Conservation (phyloP, 2,329 filamentous ascomycete species). For the Verticillium klebahnii region DNA sequence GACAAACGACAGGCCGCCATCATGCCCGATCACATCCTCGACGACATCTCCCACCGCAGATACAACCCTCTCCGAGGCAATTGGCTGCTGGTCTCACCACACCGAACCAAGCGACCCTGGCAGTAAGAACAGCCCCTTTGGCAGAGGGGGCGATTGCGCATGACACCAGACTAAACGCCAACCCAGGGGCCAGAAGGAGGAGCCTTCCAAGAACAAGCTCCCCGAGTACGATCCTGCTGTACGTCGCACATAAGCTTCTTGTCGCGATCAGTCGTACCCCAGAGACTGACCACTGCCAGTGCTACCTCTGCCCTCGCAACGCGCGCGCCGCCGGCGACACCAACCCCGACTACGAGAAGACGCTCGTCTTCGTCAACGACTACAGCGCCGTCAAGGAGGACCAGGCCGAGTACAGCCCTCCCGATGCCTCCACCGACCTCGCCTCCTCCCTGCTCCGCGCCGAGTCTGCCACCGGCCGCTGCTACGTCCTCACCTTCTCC, state of each 20-base stretch:
- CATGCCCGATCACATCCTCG: slow-evolving; percentile 74
- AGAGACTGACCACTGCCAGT: slow-evolving; percentile 43
- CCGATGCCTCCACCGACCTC: slow-evolving; percentile 45
- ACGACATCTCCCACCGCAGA: slow-evolving; percentile 94
- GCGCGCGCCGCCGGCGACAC: slow-evolving; percentile 77
- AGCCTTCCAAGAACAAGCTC: slow-evolving; percentile 60
- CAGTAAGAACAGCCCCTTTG: slow-evolving; percentile 60
- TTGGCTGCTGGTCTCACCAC: slow-evolving; percentile 92
- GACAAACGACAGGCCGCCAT: slow-evolving; percentile 13
- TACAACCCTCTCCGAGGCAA: slow-evolving; percentile 88
- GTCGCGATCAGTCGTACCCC: neutral
- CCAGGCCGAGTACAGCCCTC: slow-evolving; percentile 68
- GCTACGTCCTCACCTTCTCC: slow-evolving; percentile 95
- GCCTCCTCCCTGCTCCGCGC: slow-evolving; percentile 75
- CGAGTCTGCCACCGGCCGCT: slow-evolving; percentile 86
- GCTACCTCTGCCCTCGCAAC: slow-evolving; percentile 93
- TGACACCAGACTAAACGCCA: neutral
- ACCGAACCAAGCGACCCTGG: slow-evolving; percentile 96
- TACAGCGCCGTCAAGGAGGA: slow-evolving; percentile 95
- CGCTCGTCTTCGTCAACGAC: slow-evolving; percentile 95
- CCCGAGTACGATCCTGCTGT: slow-evolving; percentile 78
- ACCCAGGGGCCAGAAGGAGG: slow-evolving; percentile 71
- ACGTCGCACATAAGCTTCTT: slow-evolving; percentile 15
- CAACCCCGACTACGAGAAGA: slow-evolving; percentile 82
- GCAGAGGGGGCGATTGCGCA: neutral